These are phyloP conservation scores for Hippophae tibetana DNA, from an alignment of 306 rosid species.

Conservation along the genomic window DNA sequence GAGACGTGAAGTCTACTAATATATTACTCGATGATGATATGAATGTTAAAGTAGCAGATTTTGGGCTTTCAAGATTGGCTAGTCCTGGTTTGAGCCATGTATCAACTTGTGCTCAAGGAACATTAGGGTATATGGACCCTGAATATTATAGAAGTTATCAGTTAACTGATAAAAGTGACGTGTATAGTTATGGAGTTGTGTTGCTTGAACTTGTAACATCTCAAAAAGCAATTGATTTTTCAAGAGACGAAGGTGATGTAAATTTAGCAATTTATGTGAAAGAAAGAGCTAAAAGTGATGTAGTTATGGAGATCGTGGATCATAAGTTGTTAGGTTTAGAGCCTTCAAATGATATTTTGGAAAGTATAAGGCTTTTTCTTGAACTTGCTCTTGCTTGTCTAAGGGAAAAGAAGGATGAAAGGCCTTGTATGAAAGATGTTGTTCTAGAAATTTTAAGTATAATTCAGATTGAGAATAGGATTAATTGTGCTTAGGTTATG, in stretches of 20 bases:
- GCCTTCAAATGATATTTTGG: slow-evolving; percentile 19
- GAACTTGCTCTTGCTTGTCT: slow-evolving; percentile 78
- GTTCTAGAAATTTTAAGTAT: slow-evolving; percentile 58
- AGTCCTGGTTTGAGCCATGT: slow-evolving; percentile 80
- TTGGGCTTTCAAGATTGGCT: slow-evolving; percentile 91
- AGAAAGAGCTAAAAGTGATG: slow-evolving; percentile 39
- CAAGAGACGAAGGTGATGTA: slow-evolving; percentile 60
- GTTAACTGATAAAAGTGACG: slow-evolving; percentile 91
- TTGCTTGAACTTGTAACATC: slow-evolving; percentile 82
- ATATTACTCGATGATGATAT: slow-evolving; percentile 60
- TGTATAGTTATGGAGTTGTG: slow-evolving; percentile 86
- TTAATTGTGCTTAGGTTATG: neutral
- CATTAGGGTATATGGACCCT: slow-evolving; percentile 87
- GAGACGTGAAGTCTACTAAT: slow-evolving; percentile 95
- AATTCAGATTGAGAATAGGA: slow-evolving; percentile 29
- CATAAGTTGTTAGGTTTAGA: slow-evolving; percentile 36
- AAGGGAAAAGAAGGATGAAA: slow-evolving; percentile 69
- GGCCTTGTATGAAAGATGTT: slow-evolving; percentile 75
- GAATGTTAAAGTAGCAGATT: slow-evolving; percentile 78
- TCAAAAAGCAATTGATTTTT: slow-evolving; percentile 72
- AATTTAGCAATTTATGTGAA: slow-evolving; percentile 62
- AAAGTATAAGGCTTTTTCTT: slow-evolving; percentile 47
- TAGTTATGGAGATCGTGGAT: slow-evolving; percentile 52
- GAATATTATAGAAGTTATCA: slow-evolving; percentile 84
- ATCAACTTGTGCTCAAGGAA: slow-evolving; percentile 97